A percentile compares a stretch with the other conserved stretches of the same genome.
These are phyloP conservation scores for Lepidium africanum DNA, from an alignment of 345 rosid species.

Conservation along the genomic window DNA sequence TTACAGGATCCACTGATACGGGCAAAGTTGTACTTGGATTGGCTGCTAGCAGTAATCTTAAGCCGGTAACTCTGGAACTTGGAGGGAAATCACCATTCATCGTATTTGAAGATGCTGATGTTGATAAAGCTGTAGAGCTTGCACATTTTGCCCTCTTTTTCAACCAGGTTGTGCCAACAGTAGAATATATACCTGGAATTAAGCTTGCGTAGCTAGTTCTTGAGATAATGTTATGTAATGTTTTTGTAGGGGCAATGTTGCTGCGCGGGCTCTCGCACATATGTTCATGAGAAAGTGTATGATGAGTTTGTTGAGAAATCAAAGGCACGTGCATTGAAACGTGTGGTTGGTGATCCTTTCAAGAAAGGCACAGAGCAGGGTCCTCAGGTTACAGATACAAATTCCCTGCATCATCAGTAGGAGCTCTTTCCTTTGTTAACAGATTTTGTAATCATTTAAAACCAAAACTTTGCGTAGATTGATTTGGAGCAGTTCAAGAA, in stretches of 20 bases:
- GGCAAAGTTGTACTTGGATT: conserved; percentile 69
- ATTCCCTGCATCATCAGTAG: background rate
- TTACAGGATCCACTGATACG: conserved; percentile 82
- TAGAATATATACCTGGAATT: background rate
- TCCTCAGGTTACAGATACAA: conserved; percentile 58
- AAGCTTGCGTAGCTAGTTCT: background rate
- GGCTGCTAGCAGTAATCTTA: conserved; percentile 90
- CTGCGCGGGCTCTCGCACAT: conserved; percentile 95
- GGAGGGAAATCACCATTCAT: conserved; percentile 98
- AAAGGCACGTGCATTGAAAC: conserved; percentile 68
- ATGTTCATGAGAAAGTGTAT: conserved; percentile 70
- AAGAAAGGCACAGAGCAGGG: conserved; percentile 84
- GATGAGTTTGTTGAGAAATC: conserved; percentile 89
- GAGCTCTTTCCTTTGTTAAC: background rate
- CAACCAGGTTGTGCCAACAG: conserved; percentile 53
- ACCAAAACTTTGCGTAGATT: conserved; percentile 34
- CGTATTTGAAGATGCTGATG: conserved; percentile 82
- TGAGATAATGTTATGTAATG: background rate
- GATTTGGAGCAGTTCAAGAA: conserved; percentile 73
- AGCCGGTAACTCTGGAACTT: conserved; percentile 89
- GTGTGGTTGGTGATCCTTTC: conserved; percentile 92
- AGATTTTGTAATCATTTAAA: background rate
- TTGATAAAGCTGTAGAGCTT: conserved; percentile 80
- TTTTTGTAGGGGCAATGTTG: conserved; percentile 86
- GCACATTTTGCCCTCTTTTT: conserved; percentile 93